Base-by-base conservation (phyloP, 352 stramenopile genomes). In the Aphanomyces cochlioides region DNA sequence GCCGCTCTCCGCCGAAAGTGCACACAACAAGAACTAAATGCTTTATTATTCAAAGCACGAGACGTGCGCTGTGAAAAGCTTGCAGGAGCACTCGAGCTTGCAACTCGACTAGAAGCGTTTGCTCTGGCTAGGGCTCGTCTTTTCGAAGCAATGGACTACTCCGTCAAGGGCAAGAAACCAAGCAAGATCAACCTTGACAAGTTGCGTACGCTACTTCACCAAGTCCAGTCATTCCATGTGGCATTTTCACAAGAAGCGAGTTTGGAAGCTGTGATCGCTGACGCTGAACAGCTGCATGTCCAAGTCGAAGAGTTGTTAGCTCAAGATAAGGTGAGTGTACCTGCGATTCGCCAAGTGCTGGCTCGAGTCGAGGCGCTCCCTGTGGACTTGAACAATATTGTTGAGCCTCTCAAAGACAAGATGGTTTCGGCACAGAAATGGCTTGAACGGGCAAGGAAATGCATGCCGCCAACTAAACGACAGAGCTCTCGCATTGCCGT, bases 361-460 rank as follows among this genome's bases (percentile, higher is more conserved):
- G 82, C 83, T 1, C 87, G 88, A 19, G 89, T 96, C 50, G 88
- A 94, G 54, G 64, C 89, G n/a, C 78, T 93, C n/a, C 88, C 88
- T 13, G 84, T 96, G 38, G 89, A 94, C 74, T 93, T 96, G 47
- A 84, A 90, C 47, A 72, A 72, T 21, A 82, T 93, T 69, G 83
- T 96, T 12, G 81, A 90, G 1, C 76, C 81, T 37, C 90, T 96
- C 66, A 86, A 96, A 67, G 73, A 79, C 36, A 96, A 94, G 67
- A 94, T 96, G 84, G 74, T 92, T 3, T 90, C 73, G 58, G 88
- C 88, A 0, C 88, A 96, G 68, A 89, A 77, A 45, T 96, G 88
- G 88, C 72, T 96, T 5, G 85, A 87, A 34, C 93, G 92, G 45
- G 88, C 87, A 15, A 85, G 88, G 38, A 96, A 93, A 72, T 93